Evolutionary conservation across 805 yeast genomes (phyloP), one percentile per base, ranked within the genome.

Genomic region (Cyberlindnera mrakii): DNA sequence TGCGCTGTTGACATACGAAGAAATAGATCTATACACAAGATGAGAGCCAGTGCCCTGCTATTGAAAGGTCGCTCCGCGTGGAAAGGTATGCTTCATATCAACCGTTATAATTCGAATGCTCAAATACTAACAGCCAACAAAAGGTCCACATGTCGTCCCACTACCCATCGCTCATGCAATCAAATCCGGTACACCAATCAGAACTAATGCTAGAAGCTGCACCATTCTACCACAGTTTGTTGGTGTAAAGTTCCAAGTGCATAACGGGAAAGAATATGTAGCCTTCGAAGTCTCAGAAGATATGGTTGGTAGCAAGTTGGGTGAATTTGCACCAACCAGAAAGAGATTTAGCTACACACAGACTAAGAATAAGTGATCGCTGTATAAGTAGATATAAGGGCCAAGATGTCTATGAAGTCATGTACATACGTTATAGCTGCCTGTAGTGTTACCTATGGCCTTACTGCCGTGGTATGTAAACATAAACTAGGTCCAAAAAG

Each of bases 121-220:
- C 40, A 40, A 20, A 19, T 41, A 9, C 40, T 37, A 38, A 38
- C 47, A 23, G 8, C 8, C 4, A 17, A 19, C 25, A 20, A 23
- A 13, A 68, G 88, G 97, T 30, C 99, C 99, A 3, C 84, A 82
- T 56, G 83, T 93, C 48, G 98, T 91, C 18, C 96, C 98, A 5
- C 74, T 93, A 30, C 98, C 98, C n/a, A 75, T 93, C 34, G 82
- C 83, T 32, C 82, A 87, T 52, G 97, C 98, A 29, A 67, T 81
- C 47, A 78, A 79, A 50, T 81, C 81, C 42, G 85, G 85, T 16
- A 75, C 86, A 2, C 96, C 98, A 4, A 86, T 93, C 48, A 76
- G 96, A 67, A 93, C 99, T n/a, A 87, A 89, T 55, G 96, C 97
- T 35, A 78, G 99, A 62, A 71, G 91, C 30, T 93, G 98, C 60